These are phyloP conservation scores for Xylariaceae sp. DNA, from an alignment of 2,329 filamentous ascomycete genomes.

Conservation along the genomic window DNA sequence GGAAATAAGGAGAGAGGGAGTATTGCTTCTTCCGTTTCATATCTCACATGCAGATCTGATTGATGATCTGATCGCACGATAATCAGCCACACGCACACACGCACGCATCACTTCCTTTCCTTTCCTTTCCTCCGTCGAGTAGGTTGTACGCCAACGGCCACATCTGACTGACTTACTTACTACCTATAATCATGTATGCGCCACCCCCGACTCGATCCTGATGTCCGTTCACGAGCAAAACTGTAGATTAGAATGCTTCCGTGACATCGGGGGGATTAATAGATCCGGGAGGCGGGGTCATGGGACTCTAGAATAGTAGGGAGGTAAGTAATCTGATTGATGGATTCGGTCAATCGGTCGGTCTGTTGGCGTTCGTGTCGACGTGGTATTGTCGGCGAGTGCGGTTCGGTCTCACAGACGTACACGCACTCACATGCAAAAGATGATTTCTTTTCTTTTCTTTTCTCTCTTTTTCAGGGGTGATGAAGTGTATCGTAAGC, in stretches of 20 bases:
- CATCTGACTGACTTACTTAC: not conserved
- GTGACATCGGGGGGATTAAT: not conserved
- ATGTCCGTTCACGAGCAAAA: not conserved
- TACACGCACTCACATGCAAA: not conserved
- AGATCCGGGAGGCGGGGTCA: not conserved
- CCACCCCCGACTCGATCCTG: not conserved
- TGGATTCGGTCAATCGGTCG: not conserved
- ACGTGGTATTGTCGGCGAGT: not conserved
- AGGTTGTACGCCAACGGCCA: not conserved
- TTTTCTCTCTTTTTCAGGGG: not conserved
- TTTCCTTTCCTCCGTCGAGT: not conserved
- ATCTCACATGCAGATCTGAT: not conserved
- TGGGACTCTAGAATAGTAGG: not conserved
- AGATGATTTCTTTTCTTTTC: not conserved
- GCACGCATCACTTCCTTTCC: not conserved
- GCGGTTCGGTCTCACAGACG: not conserved
- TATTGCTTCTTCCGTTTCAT: not conserved
- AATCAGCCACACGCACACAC: not conserved
- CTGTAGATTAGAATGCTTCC: not conserved
- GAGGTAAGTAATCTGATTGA: not conserved
- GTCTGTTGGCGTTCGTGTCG: not conserved
- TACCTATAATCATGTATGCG: not conserved
- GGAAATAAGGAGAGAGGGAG: too few relatives aligned
- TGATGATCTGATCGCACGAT: not conserved
- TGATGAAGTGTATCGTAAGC: not conserved